Evolutionary conservation across 768 basidiomycete genomes (phyloP), one percentile per base, ranked within the genome.

Genomic region (Pisolithus microcarpus): DNA sequence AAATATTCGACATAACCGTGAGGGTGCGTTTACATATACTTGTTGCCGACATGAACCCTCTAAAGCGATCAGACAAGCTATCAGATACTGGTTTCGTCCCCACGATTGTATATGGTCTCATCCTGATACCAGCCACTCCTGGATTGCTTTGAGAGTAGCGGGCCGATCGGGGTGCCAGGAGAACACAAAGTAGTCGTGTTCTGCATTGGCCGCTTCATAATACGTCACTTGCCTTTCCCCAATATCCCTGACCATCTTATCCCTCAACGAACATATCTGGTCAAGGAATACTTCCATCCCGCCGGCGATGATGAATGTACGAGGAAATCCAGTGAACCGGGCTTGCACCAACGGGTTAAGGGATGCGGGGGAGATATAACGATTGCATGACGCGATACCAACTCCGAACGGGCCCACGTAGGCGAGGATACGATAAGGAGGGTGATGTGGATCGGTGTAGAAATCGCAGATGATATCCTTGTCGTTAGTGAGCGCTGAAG

Each of bases 211-310:
- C 15, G 48, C 50, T 38, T 63, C 67, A 2, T 30, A 38, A 44
- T 65, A 65, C 8, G 13, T 45, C 13, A 67, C 58, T 46, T 43
- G 49, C 6, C 46, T 45, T 9, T 52, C 30, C 13, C 58, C 66
- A 19, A 52, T 57, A 50, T 68, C 70, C 40, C 23, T 56, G 8
- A 39, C 43, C 37, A 71, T 52, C 36, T 61, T 54, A 19, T 62
- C 55, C 18, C 56, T 45, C 36, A 69, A 48, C 0, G 59, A 62
- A n/a, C 51, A 42, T 48, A 66, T 60, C 16, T 44, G 36, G 46
- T 71, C 69, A 16, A 63, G 48, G 10, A 53, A 55, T 56, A 58
- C 51, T 42, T 69, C 68, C 19, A 56, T 62, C 5, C 60, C 60
- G 7, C 67, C 65, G 2, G 52, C 60, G 28, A 62, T 44, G 10